Percentiles rank a stretch among this genome's conserved stretches.
These are phyloP conservation scores for Apiotrichum sp. DNA, from an alignment of 1,284 basidiomycete genomes.

Conservation along the genomic window DNA sequence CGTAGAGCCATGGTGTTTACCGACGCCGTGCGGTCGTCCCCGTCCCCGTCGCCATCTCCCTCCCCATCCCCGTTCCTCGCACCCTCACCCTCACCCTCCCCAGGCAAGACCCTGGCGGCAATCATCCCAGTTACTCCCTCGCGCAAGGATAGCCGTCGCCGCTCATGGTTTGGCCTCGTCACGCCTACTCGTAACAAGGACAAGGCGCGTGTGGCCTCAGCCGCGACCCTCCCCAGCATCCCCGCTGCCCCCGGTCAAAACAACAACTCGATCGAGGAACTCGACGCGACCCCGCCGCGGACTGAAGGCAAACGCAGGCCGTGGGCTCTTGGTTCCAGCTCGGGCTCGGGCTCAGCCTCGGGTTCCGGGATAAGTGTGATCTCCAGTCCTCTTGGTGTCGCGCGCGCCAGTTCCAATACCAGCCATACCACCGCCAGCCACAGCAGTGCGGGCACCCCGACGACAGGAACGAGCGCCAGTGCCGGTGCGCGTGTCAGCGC, in stretches of 20 bases:
- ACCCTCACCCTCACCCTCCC: neutral
- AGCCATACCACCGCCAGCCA: too few relatives aligned
- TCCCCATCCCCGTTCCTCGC: neutral
- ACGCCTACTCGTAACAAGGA: slow-evolving; percentile 16
- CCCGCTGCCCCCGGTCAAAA: neutral
- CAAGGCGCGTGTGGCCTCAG: neutral
- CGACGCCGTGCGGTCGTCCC: slow-evolving; percentile 1
- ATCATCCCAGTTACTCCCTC: slow-evolving; percentile 22
- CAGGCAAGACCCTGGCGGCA: neutral
- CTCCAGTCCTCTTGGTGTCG: too few relatives aligned
- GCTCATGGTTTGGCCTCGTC: slow-evolving; percentile 38
- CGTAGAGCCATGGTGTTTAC: neutral
- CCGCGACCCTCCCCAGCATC: neutral
- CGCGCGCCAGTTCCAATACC: too few relatives aligned
- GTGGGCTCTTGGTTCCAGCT: neutral
- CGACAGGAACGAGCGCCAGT: too few relatives aligned
- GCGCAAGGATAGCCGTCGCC: slow-evolving; percentile 20
- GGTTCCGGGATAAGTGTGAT: too few relatives aligned
- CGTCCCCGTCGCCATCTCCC: neutral
- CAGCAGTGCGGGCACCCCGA: too few relatives aligned
- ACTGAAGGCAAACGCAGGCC: neutral
- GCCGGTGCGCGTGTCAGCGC: neutral
- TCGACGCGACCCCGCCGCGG: neutral
- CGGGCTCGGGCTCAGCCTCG: too few relatives aligned
- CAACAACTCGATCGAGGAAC: neutral